These are phyloP conservation scores for Neocallimastix lanati DNA, from an alignment of 192 early-diverging fungal genomes.

Conservation along the genomic window DNA sequence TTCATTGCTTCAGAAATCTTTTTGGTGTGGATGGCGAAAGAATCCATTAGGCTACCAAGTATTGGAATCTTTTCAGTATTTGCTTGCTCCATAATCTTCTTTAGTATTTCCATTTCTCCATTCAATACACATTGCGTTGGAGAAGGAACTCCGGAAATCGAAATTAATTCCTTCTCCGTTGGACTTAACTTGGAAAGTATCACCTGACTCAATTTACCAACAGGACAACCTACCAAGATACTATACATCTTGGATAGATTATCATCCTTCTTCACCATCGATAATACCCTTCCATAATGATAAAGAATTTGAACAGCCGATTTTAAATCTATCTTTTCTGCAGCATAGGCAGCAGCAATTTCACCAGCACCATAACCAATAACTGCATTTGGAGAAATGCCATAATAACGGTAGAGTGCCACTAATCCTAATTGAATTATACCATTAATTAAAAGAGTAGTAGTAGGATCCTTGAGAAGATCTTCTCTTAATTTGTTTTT, in stretches of 20 bases:
- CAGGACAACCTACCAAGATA: neutral
- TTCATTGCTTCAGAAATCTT: neutral
- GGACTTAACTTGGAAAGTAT: neutral
- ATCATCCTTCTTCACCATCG: neutral
- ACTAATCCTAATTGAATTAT: conserved; percentile 1
- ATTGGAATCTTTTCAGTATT: conserved; percentile 1
- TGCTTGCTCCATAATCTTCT: neutral
- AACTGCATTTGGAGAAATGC: conserved; percentile 2
- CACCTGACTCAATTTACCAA: neutral
- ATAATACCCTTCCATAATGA: conserved; percentile 8
- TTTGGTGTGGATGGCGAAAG: neutral
- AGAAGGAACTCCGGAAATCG: conserved; percentile 8
- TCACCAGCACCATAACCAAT: conserved; percentile 14
- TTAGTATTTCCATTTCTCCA: neutral
- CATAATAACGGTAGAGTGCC: conserved; percentile 6
- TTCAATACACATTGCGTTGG: neutral
- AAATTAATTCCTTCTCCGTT: conserved; percentile 1
- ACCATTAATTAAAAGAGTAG: neutral
- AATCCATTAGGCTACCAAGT: neutral
- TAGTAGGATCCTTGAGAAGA: neutral
- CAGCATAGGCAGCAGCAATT: conserved; percentile 12
- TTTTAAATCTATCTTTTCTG: conserved; percentile 2
- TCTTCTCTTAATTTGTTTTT: neutral
- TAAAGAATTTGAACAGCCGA: conserved; percentile 2
- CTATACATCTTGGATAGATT: neutral